Evolutionary conservation across 805 yeast species (phyloP), one percentile per base, ranked within the genome.

Genomic region (Metschnikowia borealis): DNA sequence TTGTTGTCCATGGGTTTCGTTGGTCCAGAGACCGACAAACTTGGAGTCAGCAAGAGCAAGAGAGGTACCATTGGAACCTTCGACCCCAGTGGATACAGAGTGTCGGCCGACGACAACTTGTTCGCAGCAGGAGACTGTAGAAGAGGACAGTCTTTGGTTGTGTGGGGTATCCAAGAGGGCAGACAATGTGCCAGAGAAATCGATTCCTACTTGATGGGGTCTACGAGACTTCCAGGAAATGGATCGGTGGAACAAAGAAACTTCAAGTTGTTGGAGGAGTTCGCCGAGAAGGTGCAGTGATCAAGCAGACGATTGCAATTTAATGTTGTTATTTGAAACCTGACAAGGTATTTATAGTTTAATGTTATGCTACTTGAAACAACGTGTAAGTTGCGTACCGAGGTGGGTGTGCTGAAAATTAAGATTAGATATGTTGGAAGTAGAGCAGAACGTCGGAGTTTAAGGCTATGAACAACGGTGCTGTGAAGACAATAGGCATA

Each of bases 111-210:
- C 38, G 86, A 78, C 52, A 90, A 89, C 60, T 64, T 90, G 53
- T 92, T 91, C 64, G 89, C 97, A 44, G 97, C 98, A 46, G 99
- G 99, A 73, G 99, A 92, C 71, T 94, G 98, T 75, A 87, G 99
- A 78, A 85, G 98, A 74, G 99, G 99, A 29, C 99, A 92, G 77
- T 89, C 97, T 2, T 81, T 92, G 69, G 92, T 92, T 68, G 99
- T 92, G 49, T 94, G 98, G 98, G 99, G 98, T 74, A 92, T 92
- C 61, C 98, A 94, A 74, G 99, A 92, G 74, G 99, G 99, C 59
- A 85, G 98, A 77, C 97, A 92, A 72, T 90, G 97, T 81, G 99
- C 99, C 35, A 80, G 96, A 59, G 90, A 89, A 61, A 95, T 92
- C 55, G 99, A 92, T 66, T 68, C 75, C 59, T 87, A 69, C 68